Base-by-base conservation (phyloP, 2,329 filamentous ascomycete species). In the Alternaria infectoria region DNA sequence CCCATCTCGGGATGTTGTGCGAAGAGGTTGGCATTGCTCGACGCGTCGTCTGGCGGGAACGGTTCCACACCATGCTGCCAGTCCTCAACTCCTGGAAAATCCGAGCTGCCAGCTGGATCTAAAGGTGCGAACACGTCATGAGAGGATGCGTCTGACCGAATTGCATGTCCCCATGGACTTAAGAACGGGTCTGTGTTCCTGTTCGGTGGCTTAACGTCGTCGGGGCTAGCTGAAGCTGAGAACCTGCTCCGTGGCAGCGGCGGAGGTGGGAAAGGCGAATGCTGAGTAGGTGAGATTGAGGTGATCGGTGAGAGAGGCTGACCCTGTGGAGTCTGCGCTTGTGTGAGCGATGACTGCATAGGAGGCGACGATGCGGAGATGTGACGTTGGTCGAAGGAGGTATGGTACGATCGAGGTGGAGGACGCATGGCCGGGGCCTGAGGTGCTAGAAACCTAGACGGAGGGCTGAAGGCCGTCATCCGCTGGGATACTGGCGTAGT, bases 211-310 rank as follows among this genome's bases (percentile, higher is more conserved):
- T 54, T 54, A 5, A 32, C 36, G 15, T 55, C 52, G 3, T 62
- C 45, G 23, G 56, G 49, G 4, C 40, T 63, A 12, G 17, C 15
- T 5, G 59, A 57, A 6, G 54, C 50, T 10, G 47, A 57, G 49
- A 55, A 50, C 21, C 51, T 44, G 9, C 32, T 46, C 8, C 50
- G 51, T 28, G 61, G 54, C 10, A 43, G 30, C 3, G 62, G 54
- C n/a, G 62, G 59, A 7, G 67, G 64, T 28, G 61, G 46, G n/a
- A 64, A 60, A 0, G 64, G 50, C 6, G 61, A 43, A 4, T 58
- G 56, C 10, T 59, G 50, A 9, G 45, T 59, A 3, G 62, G 55
- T 5, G 65, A 45, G n/a, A 63, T 59, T 15, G 62, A 51, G 3
- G 46, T 49, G 21, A 62, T 59, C 12, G 49, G 64, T 4, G 61